Evolutionary conservation across 2,329 filamentous ascomycete species (phyloP).

Genomic region (Exophiala aquamarina): DNA sequence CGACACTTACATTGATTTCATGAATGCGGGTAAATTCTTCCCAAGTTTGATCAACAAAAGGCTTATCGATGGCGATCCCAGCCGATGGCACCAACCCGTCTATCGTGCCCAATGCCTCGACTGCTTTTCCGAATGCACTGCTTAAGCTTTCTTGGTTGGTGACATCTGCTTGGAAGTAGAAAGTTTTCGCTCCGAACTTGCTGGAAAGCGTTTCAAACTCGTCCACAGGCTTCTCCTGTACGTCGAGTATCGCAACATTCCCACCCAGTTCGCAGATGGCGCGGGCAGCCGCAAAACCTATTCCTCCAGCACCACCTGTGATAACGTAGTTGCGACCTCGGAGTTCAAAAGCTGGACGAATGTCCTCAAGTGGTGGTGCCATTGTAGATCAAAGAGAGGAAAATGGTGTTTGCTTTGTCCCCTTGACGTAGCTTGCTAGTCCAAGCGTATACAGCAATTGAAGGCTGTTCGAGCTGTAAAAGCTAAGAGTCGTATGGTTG

Average conservation of each 20-base stretch:
- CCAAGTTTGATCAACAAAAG: constrained; percentile 46
- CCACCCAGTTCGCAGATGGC: constrained; percentile 45
- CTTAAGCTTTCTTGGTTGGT: constrained; percentile 43
- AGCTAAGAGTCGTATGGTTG: too few species aligned
- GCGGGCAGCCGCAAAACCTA: constrained; percentile 39
- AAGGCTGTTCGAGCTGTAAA: too few species aligned
- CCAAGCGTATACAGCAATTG: too few species aligned
- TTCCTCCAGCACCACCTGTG: constrained; percentile 43
- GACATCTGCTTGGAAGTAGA: constrained; percentile 50
- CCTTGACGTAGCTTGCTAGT: too few species aligned
- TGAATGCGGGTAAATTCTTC: constrained; percentile 43
- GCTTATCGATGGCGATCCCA: constrained; percentile 46
- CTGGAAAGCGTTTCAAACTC: constrained; percentile 39
- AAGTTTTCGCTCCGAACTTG: constrained; percentile 42
- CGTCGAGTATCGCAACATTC: constrained; percentile 39
- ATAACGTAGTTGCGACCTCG: constrained; percentile 38
- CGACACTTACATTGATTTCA: constrained; percentile 41
- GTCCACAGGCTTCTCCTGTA: constrained; percentile 30
- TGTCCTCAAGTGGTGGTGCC: constrained; percentile 8
- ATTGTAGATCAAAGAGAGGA: neutral
- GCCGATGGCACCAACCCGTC: constrained; percentile 39
- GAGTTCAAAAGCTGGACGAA: constrained; percentile 34
- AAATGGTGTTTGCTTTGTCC: too few species aligned
- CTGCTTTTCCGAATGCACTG: constrained; percentile 42
- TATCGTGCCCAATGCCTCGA: constrained; percentile 39